Percentiles rank a stretch among this genome's conserved stretches.
phyloP scores from a whole-genome alignment of 1,284 basidiomycete genomes.

The Melampsora medusae region DNA sequence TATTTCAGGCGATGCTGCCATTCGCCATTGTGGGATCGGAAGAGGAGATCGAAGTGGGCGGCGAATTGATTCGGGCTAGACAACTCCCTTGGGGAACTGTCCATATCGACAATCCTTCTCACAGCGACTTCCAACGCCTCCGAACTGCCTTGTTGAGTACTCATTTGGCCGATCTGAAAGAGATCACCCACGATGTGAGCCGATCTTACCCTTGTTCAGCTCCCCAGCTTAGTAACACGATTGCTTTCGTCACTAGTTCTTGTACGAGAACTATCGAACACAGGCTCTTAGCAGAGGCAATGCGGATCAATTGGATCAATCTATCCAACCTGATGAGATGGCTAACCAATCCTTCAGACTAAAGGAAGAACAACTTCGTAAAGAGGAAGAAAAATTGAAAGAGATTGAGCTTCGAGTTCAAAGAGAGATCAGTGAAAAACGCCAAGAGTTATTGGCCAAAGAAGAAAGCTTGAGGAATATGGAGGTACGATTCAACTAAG shows the following conservation, averaged over 20 bases:
- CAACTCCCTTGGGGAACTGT: constrained; percentile 98
- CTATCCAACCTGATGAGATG: constrained; percentile 78
- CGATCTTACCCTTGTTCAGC: constrained; percentile 53
- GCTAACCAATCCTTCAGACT: constrained; percentile 93
- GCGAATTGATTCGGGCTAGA: constrained; percentile 83
- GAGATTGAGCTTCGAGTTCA: constrained; percentile 98
- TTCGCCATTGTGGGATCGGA: constrained; percentile 98
- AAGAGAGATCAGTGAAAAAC: constrained; percentile 97
- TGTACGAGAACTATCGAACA: constrained; percentile 88
- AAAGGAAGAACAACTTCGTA: constrained; percentile 96
- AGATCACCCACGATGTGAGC: constrained; percentile 84
- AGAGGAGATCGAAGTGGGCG: constrained; percentile 83
- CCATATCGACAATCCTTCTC: constrained; percentile 97
- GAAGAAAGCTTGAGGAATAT: constrained; percentile 54
- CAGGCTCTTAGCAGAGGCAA: constrained; percentile 91
- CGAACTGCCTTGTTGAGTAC: constrained; percentile 73
- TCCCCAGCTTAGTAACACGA: background rate
- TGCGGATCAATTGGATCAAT: constrained; percentile 43
- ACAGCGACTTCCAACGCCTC: constrained; percentile 93
- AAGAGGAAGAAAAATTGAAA: constrained; percentile 77
- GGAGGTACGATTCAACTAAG: constrained; percentile 33
- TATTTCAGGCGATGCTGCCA: constrained; percentile 72
- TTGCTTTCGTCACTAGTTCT: constrained; percentile 16
- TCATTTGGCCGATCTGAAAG: constrained; percentile 50
- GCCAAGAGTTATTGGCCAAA: constrained; percentile 74